A percentile compares a stretch with the other conserved stretches of the same genome.
Evolutionary conservation across 805 yeast genomes (phyloP).

Genomic region (Hanseniaspora lindneri): DNA sequence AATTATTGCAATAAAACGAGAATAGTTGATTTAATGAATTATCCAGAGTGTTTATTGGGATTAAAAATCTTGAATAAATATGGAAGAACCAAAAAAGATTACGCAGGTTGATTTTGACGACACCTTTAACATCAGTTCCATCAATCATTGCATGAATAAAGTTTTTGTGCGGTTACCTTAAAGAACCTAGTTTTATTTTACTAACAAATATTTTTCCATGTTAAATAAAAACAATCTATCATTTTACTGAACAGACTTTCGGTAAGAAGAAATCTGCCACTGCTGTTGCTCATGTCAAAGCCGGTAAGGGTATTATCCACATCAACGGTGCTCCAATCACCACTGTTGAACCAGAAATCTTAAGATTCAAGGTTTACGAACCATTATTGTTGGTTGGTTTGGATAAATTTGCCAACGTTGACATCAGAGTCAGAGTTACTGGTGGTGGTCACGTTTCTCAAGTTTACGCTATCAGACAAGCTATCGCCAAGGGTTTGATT

Average conservation of each 20-base stretch:
- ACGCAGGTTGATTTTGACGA: not conserved
- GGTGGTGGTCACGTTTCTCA: slow-evolving; percentile 99
- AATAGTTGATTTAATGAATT: too few relatives aligned
- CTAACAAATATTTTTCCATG: slow-evolving; percentile 10
- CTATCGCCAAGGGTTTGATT: slow-evolving; percentile 98
- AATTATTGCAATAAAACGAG: too few relatives aligned
- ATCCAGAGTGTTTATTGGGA: too few relatives aligned
- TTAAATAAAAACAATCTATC: not conserved
- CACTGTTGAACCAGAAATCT: slow-evolving; percentile 96
- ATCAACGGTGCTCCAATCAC: slow-evolving; percentile 99
- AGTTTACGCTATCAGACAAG: slow-evolving; percentile 99
- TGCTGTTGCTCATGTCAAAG: slow-evolving; percentile 99
- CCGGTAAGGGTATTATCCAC: slow-evolving; percentile 98
- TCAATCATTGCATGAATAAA: too few relatives aligned
- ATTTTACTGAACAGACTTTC: slow-evolving; percentile 58
- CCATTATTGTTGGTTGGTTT: slow-evolving; percentile 96
- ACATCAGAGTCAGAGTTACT: slow-evolving; percentile 96
- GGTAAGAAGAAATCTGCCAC: slow-evolving; percentile 99
- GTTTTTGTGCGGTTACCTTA: too few relatives aligned
- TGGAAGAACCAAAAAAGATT: not conserved
- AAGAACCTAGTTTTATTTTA: not conserved
- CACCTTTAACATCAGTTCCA: not conserved
- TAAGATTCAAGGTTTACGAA: slow-evolving; percentile 99
- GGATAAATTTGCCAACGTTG: slow-evolving; percentile 96
- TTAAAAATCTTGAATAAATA: too few relatives aligned